phyloP scores from a whole-genome alignment of 306 rosid species.

The Leucaena leucocephala region DNA sequence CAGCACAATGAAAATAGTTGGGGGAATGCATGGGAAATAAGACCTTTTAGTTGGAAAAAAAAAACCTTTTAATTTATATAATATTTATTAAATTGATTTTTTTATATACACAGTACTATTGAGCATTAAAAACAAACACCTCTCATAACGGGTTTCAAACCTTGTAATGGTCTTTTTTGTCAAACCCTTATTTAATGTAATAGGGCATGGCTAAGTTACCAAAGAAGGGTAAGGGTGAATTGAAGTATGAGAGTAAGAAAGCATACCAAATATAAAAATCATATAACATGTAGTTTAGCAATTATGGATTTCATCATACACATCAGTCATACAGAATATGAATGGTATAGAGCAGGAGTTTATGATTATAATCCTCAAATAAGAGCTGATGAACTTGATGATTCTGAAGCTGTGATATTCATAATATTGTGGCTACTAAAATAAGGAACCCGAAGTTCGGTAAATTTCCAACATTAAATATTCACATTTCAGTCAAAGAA shows the following conservation, averaged over 20 bases:
- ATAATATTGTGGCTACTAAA: not conserved
- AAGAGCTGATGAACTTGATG: too few species aligned
- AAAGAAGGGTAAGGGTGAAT: not conserved
- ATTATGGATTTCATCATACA: too few species aligned
- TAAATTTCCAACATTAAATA: not conserved
- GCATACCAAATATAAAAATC: not conserved
- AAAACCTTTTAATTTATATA: not conserved
- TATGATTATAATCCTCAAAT: too few species aligned
- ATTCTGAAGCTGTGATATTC: not conserved
- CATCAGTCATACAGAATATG: too few species aligned
- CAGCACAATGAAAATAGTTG: not conserved
- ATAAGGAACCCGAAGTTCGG: not conserved
- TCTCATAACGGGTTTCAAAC: too few species aligned
- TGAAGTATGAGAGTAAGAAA: not conserved
- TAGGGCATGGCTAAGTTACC: not conserved
- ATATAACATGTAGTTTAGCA: not conserved
- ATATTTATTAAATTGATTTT: not conserved
- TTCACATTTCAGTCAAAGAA: constrained; percentile 16
- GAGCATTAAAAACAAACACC: too few species aligned
- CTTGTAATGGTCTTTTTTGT: too few species aligned
- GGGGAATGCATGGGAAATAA: not conserved
- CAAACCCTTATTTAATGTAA: too few species aligned
- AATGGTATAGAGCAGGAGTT: too few species aligned
- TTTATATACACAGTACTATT: too few species aligned
- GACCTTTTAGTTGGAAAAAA: not conserved